Evolutionary conservation across 2,329 filamentous ascomycete species (phyloP), one percentile per base, ranked within the genome.

Genomic region (Arthrobotrys iridis): DNA sequence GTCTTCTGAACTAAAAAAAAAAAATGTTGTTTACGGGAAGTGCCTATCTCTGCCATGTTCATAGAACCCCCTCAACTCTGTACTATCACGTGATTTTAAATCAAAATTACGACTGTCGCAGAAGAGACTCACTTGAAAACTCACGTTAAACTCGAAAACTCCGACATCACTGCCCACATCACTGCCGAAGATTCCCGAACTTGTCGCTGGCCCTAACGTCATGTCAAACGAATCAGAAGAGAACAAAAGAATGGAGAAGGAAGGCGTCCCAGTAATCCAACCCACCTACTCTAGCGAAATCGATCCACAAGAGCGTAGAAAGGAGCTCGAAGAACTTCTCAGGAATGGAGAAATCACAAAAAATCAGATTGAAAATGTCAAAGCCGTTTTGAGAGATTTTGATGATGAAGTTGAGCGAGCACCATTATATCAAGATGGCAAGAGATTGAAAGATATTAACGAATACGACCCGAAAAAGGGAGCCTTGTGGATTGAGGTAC

Each of bases 331-430:
- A 67, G 63, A 67, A 26, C 50, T 67, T 58, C 63, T 67, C n/a
- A 58, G 58, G 26, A 58, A 48, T 58, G 63, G 63, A 15, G 28
- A 67, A 58, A 58, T 67, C 40, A 26, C 48, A 18, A 26, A 67
- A 67, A 58, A 58, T 40, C 63, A 67, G 40, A 67, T 67, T 20
- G 30, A 48, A 67, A 67, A 67, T 58, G 63, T 67, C 24, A 67
- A 67, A 22, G 63, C 63, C 46, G 63, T 28, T 35, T 48, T 67
- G 40, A 58, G 40, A 28, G 63, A 67, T 40, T 58, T 58, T 67
- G 63, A 67, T 35, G 48, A 59, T 48, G 48, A 24, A 37, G 40
- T 67, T 58, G 37, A 58, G 40, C 48, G 37, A 58, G 48, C 63
- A 46, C 50, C 37, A 37, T 46, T 26, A 8, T 67, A 67, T 18